Conservation (phyloP, 768 basidiomycete species). For the Trametes cingulata region DNA sequence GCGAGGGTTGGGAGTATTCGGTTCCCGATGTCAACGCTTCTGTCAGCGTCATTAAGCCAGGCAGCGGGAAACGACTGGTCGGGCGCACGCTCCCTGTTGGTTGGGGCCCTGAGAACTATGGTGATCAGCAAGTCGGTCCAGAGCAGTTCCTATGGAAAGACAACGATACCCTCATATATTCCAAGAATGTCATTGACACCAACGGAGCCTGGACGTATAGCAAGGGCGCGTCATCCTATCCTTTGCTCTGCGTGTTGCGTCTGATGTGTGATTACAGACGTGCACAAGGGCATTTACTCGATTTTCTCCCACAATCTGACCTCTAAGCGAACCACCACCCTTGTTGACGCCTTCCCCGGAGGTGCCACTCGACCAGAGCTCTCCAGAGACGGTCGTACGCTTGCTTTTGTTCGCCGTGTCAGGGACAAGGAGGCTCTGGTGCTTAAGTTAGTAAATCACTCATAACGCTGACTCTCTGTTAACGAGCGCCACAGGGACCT, state of each 20-base stretch:
- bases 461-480: not conserved
- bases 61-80: conserved; percentile 55
- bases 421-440: conserved; percentile 74
- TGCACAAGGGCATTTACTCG: conserved; percentile 69
- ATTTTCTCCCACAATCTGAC: conserved; percentile 71
- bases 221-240: conserved; percentile 48
- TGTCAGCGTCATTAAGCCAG: conserved; percentile 31
- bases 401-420: conserved; percentile 74
- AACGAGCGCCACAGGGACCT: conserved; percentile 50
- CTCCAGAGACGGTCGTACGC: conserved; percentile 64
- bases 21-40: conserved; percentile 38
- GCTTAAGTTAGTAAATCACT: conserved; percentile 52
- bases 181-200: conserved; percentile 61
- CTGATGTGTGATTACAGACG: conserved; percentile 43
- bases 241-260: not conserved
- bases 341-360: conserved; percentile 61
- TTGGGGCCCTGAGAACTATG: conserved; percentile 61
- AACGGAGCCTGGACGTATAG: conserved; percentile 54
- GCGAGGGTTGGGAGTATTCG: conserved; percentile 71
- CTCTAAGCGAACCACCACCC: conserved; percentile 46
- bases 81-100: conserved; percentile 59
- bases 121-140: conserved; percentile 70
- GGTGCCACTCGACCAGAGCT: conserved; percentile 75
- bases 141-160: conserved; percentile 69
- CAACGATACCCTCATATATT: conserved; percentile 59